A percentile compares a stretch with the other conserved stretches of the same genome.
These are phyloP conservation scores for Rasamsonia emersonii DNA, from an alignment of 2,329 filamentous ascomycete genomes.

Conservation along the genomic window DNA sequence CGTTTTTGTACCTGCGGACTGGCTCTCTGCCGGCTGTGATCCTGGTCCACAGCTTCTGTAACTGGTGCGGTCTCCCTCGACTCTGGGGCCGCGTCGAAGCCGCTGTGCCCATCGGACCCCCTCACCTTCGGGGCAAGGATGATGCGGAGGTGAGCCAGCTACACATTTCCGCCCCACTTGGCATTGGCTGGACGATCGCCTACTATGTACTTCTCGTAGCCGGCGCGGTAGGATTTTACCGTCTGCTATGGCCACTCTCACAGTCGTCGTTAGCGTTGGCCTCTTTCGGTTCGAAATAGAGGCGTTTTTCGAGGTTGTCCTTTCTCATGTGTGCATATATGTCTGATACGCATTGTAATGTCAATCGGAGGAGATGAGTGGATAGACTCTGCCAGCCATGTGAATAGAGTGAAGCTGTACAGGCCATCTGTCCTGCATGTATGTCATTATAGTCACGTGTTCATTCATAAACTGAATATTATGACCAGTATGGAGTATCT, in stretches of 20 bases:
- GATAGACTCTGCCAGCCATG: too few species aligned
- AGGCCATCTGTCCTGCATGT: too few species aligned
- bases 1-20: constrained; percentile 79
- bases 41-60: constrained; percentile 79
- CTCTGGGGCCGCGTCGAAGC: constrained; percentile 70
- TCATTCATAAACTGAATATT: too few species aligned
- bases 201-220: constrained; percentile 72
- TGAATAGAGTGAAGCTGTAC: too few species aligned
- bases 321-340: too few species aligned
- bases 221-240: constrained; percentile 65
- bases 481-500: too few species aligned
- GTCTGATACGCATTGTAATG: too few species aligned
- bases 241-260: constrained; percentile 63
- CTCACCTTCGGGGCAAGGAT: constrained; percentile 32
- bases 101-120: constrained; percentile 29
- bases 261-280: constrained; percentile 36
- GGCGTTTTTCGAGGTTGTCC: too few species aligned
- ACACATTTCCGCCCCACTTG: constrained; percentile 22
- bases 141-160: constrained; percentile 18
- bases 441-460: too few species aligned
- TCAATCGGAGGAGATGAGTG: too few species aligned
- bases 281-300: too few species aligned
- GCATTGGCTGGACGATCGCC: constrained; percentile 57
- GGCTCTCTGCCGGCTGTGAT: constrained; percentile 71
- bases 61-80: constrained; percentile 79